These are phyloP conservation scores for Annona cherimola DNA, from an alignment of 164 flowering plant species.

Conservation along the genomic window DNA sequence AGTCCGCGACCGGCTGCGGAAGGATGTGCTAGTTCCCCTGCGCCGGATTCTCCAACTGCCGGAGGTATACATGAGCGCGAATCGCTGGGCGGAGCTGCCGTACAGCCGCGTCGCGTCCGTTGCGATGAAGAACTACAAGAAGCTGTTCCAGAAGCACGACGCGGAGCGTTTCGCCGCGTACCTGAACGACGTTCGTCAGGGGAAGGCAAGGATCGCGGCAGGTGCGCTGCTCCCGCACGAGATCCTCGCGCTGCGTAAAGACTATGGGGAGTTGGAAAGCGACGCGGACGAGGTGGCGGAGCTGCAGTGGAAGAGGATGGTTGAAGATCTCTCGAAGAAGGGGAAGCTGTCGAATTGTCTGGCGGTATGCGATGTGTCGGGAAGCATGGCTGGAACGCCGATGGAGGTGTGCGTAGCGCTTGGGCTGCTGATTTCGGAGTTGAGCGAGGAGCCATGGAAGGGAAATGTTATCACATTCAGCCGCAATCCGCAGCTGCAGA, in stretches of 20 bases:
- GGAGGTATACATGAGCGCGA: slow-evolving; percentile 41
- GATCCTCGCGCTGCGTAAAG: slow-evolving; percentile 18
- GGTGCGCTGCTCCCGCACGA: slow-evolving; percentile 56
- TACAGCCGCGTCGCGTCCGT: slow-evolving; percentile 47
- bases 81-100: slow-evolving; percentile 37
- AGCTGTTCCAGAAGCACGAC: slow-evolving; percentile 37
- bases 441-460: slow-evolving; percentile 36
- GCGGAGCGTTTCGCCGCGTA: slow-evolving; percentile 25
- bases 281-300: slow-evolving; percentile 31
- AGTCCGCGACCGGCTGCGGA: slow-evolving; percentile 39
- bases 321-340: slow-evolving; percentile 26
- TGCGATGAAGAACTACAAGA: slow-evolving; percentile 51
- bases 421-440: slow-evolving; percentile 25
- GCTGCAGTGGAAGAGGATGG: slow-evolving; percentile 49
- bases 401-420: slow-evolving; percentile 28
- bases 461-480: slow-evolving; percentile 30
- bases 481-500: slow-evolving; percentile 21
- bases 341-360: slow-evolving; percentile 29
- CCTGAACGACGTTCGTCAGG: slow-evolving; percentile 28
- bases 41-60: slow-evolving; percentile 33
- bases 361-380: slow-evolving; percentile 32
- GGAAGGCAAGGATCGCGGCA: slow-evolving; percentile 44
- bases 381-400: slow-evolving; percentile 26
- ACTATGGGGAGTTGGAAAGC: slow-evolving; percentile 1
- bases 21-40: slow-evolving; percentile 37